phyloP scores from a whole-genome alignment of 169 alveolate species.

The Plasmodium adleri region DNA sequence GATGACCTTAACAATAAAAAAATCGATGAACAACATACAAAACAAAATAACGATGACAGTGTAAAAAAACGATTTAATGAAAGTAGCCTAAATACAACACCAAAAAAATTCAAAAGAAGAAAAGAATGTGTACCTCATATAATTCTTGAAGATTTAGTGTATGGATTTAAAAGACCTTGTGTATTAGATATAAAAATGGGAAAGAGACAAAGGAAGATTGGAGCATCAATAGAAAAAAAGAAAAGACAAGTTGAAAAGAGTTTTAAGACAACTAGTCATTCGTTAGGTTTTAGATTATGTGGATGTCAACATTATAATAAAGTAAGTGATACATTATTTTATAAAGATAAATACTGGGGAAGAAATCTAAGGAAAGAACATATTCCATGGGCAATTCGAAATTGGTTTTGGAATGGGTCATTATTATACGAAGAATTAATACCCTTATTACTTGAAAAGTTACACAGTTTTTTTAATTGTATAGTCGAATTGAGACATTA shows the following conservation, averaged over 20 bases:
- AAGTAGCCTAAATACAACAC: background rate
- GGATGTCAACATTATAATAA: constrained; percentile 82
- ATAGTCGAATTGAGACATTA: constrained; percentile 78
- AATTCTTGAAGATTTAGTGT: constrained; percentile 81
- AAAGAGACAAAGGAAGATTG: constrained; percentile 79
- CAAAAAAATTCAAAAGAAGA: constrained; percentile 15
- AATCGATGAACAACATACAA: background rate
- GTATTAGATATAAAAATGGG: constrained; percentile 86
- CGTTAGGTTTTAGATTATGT: constrained; percentile 84
- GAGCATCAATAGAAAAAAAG: constrained; percentile 80
- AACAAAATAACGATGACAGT: constrained; percentile 1
- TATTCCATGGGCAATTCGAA: constrained; percentile 80
- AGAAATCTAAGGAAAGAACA: constrained; percentile 79
- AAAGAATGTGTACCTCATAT: constrained; percentile 77
- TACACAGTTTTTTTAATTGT: constrained; percentile 77
- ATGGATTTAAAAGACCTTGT: constrained; percentile 81
- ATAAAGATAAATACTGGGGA: constrained; percentile 85
- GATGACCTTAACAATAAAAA: background rate
- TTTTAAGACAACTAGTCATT: constrained; percentile 80
- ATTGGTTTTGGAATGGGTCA: constrained; percentile 84
- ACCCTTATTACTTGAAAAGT: constrained; percentile 76
- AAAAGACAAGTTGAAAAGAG: constrained; percentile 81
- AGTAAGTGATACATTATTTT: constrained; percentile 78
- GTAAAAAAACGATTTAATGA: background rate
- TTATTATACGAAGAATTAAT: constrained; percentile 77